Evolutionary conservation across 2,329 filamentous ascomycete species (phyloP).

Genomic region (Colletotrichum truncatum): DNA sequence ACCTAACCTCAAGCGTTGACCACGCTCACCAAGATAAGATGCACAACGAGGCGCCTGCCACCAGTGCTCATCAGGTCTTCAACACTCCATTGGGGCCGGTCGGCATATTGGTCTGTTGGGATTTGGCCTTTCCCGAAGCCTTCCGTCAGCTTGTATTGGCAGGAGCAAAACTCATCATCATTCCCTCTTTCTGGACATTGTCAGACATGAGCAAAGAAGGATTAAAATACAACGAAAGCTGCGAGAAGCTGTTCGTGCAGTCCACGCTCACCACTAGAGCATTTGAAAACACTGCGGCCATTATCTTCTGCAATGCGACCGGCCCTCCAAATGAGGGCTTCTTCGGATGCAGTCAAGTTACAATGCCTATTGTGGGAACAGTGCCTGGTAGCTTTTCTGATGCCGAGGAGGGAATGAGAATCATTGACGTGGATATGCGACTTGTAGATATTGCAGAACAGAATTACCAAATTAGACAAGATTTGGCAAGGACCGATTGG

Average conservation of each 20-base stretch:
- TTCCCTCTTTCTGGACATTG: constrained; percentile 60
- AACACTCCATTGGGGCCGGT: constrained; percentile 63
- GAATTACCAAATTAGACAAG: constrained; percentile 53
- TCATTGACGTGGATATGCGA: constrained; percentile 62
- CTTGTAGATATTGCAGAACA: constrained; percentile 66
- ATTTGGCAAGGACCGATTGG: constrained; percentile 48
- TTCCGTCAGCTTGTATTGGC: constrained; percentile 63
- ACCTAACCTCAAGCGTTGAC: constrained; percentile 49
- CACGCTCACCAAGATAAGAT: neutral
- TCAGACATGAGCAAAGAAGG: constrained; percentile 42
- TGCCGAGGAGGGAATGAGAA: constrained; percentile 56
- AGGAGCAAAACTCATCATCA: constrained; percentile 67
- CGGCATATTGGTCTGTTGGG: constrained; percentile 66
- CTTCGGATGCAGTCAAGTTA: constrained; percentile 63
- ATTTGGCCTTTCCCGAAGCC: constrained; percentile 68
- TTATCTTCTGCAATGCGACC: constrained; percentile 66
- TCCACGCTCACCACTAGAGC: constrained; percentile 57
- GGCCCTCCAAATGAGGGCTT: constrained; percentile 56
- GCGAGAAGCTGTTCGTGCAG: constrained; percentile 63
- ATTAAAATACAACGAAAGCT: constrained; percentile 54
- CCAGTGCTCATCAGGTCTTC: constrained; percentile 40
- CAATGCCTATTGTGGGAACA: constrained; percentile 62
- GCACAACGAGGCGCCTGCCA: neutral
- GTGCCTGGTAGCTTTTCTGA: constrained; percentile 56
- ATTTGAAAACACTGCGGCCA: constrained; percentile 67